These are phyloP conservation scores for Talaromyces verruculosus DNA, from an alignment of 2,329 filamentous ascomycete species.

Conservation along the genomic window DNA sequence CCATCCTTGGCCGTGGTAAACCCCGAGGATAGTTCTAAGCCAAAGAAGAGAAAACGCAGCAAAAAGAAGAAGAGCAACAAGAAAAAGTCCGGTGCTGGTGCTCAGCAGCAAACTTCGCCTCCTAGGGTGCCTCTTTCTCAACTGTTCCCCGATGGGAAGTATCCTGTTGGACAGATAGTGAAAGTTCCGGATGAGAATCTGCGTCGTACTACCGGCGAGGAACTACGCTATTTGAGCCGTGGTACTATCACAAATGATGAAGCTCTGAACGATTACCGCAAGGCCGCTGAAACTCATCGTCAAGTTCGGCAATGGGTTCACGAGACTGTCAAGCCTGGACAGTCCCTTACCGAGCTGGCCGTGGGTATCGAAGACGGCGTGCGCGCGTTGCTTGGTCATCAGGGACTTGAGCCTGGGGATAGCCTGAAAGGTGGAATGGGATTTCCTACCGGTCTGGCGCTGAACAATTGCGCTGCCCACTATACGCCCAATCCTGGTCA, in stretches of 20 bases:
- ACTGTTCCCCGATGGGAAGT: slow-evolving; percentile 48
- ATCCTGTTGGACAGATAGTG: slow-evolving; percentile 51
- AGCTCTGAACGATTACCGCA: slow-evolving; percentile 56
- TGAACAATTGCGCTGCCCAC: slow-evolving; percentile 58
- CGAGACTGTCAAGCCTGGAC: slow-evolving; percentile 51
- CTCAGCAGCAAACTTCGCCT: slow-evolving; percentile 45
- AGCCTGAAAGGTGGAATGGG: slow-evolving; percentile 54
- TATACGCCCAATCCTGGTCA: slow-evolving; percentile 59
- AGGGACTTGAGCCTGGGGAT: slow-evolving; percentile 55
- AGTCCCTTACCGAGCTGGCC: slow-evolving; percentile 51
- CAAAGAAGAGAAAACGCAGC: slow-evolving; percentile 49
- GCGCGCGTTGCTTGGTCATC: slow-evolving; percentile 51
- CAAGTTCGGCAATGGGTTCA: slow-evolving; percentile 56
- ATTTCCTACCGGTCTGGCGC: slow-evolving; percentile 56
- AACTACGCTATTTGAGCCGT: slow-evolving; percentile 45
- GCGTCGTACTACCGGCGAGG: slow-evolving; percentile 49
- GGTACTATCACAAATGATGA: slow-evolving; percentile 46
- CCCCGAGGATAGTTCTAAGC: slow-evolving; percentile 38
- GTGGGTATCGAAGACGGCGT: slow-evolving; percentile 57
- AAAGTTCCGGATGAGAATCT: slow-evolving; percentile 42
- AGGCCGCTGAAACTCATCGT: slow-evolving; percentile 58
- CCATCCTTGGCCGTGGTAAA: slow-evolving; percentile 26
- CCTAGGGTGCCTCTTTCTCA: slow-evolving; percentile 49
- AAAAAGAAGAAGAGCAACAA: slow-evolving; percentile 25
- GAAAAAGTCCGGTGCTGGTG: slow-evolving; percentile 23